These are phyloP conservation scores for Cantharellus anzutake DNA, from an alignment of 768 basidiomycete species.

Conservation along the genomic window DNA sequence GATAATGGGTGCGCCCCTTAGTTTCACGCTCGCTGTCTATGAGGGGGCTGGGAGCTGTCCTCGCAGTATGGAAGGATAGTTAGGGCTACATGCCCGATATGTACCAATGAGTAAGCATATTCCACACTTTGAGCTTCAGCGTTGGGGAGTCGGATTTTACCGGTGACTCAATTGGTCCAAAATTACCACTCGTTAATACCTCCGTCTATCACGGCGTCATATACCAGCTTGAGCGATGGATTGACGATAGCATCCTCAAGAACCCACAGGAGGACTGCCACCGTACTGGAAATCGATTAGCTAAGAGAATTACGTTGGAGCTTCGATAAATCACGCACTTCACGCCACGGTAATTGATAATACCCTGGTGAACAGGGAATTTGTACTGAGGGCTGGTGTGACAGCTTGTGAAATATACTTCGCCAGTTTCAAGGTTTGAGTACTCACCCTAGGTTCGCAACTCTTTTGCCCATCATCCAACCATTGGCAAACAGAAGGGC, in stretches of 20 bases:
- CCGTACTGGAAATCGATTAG: conserved; percentile 8
- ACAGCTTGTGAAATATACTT: background rate
- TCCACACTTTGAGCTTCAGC: no score
- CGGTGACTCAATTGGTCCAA: no score
- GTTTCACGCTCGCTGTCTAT: no score
- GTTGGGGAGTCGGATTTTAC: no score
- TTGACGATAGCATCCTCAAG: conserved; percentile 31
- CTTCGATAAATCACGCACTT: conserved; percentile 30
- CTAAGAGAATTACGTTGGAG: conserved; percentile 25
- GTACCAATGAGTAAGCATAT: no score
- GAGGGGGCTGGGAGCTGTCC: no score
- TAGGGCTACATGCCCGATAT: no score
- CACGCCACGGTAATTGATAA: conserved; percentile 47
- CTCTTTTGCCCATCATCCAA: conserved; percentile 75
- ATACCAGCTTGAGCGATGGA: conserved; percentile 33
- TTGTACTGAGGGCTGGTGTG: conserved; percentile 46
- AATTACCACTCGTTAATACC: background rate
- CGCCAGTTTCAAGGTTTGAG: background rate
- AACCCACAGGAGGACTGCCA: conserved; percentile 48
- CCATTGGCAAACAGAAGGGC: conserved; percentile 65
- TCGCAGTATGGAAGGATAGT: no score
- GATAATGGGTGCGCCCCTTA: no score
- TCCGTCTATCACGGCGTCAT: conserved; percentile 35
- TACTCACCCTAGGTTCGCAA: conserved; percentile 47
- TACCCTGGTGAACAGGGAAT: conserved; percentile 73